Evolutionary conservation across 805 yeast species (phyloP).

Genomic region (Nakazawaea peltata): DNA sequence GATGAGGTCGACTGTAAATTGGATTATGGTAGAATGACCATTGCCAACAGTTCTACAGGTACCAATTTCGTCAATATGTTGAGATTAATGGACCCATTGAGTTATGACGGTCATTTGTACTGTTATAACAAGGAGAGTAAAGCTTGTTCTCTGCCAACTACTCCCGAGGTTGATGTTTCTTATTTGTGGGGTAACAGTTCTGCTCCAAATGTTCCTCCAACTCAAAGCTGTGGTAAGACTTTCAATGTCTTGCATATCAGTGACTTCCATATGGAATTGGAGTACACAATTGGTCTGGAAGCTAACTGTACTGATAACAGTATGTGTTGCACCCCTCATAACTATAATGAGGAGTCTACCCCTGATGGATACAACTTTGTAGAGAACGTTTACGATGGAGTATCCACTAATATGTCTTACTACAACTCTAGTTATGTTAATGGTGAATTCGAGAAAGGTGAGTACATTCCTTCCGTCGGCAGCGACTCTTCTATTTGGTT

Average conservation of each 20-base stretch:
- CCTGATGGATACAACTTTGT: slow-evolving; percentile 35
- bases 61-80: slow-evolving; percentile 44
- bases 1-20: slow-evolving; percentile 20
- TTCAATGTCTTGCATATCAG: slow-evolving; percentile 60
- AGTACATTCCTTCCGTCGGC: slow-evolving; percentile 15
- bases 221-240: slow-evolving; percentile 26
- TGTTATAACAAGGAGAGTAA: slow-evolving; percentile 41
- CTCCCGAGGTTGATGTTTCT: slow-evolving; percentile 39
- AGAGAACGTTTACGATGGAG: slow-evolving; percentile 11
- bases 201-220: slow-evolving; percentile 26
- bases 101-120: slow-evolving; percentile 52
- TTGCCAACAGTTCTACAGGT: slow-evolving; percentile 27
- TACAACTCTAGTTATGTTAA: slow-evolving; percentile 23
- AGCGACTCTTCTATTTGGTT: slow-evolving; percentile 24
- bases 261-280: slow-evolving; percentile 57
- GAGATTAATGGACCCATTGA: slow-evolving; percentile 40
- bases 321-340: slow-evolving; percentile 56
- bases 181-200: slow-evolving; percentile 31
- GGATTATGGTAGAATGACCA: slow-evolving; percentile 29
- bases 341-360: slow-evolving; percentile 28
- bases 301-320: slow-evolving; percentile 43
- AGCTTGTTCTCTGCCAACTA: slow-evolving; percentile 45
- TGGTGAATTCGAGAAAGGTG: slow-evolving; percentile 22
- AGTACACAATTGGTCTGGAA: slow-evolving; percentile 46
- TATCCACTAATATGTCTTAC: slow-evolving; percentile 11